phyloP scores from a whole-genome alignment of 2,329 filamentous ascomycete genomes.

The Zymoseptoria ardabiliae region DNA sequence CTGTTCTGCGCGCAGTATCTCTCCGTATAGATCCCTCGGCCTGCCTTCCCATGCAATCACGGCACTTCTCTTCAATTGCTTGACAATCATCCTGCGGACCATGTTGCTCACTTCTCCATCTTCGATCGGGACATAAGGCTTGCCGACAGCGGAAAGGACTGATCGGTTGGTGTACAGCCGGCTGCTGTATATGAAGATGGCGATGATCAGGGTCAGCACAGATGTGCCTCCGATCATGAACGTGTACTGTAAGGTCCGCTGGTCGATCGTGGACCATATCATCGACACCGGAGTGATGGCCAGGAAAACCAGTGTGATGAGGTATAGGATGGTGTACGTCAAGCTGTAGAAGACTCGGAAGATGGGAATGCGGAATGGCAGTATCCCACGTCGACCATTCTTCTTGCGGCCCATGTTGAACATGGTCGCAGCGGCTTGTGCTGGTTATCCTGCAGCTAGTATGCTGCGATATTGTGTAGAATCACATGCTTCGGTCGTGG shows the following conservation, averaged over 20 bases:
- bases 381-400: conserved; percentile 16
- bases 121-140: conserved; percentile 76
- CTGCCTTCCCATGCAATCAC: conserved; percentile 70
- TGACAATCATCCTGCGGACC: conserved; percentile 68
- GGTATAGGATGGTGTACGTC: conserved; percentile 67
- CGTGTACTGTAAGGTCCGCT: conserved; percentile 66
- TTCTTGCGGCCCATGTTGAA: conserved; percentile 10
- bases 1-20: conserved; percentile 25
- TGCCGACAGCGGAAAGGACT: conserved; percentile 74
- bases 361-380: conserved; percentile 46
- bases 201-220: conserved; percentile 61
- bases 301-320: conserved; percentile 65
- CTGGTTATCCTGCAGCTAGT: conserved; percentile 1
- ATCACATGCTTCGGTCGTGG: conserved; percentile 1
- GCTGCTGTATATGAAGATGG: conserved; percentile 69
- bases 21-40: conserved; percentile 51
- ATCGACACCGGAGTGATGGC: conserved; percentile 71
- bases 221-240: conserved; percentile 74
- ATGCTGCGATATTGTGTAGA: conserved; percentile 4
- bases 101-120: conserved; percentile 70
- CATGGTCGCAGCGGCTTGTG: conserved; percentile 4
- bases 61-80: conserved; percentile 67
- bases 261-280: conserved; percentile 66
- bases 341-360: conserved; percentile 72
- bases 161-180: conserved; percentile 82